Conservation (phyloP, 805 yeast species). For the Zygoascus ofunaensis region DNA sequence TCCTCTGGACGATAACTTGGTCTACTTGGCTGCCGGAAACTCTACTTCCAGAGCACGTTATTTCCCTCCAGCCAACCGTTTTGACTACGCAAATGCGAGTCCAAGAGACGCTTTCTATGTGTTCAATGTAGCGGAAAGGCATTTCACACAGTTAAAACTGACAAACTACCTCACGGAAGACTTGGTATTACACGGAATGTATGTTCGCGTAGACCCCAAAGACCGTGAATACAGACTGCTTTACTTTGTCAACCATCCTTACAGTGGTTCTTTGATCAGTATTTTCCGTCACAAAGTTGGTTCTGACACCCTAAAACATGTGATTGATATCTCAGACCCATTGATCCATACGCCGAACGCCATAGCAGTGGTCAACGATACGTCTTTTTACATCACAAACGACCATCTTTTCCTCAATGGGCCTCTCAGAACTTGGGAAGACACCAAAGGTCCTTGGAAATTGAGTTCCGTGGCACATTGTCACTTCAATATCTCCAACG, state of each 20-base stretch:
- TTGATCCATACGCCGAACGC: slow-evolving; percentile 6
- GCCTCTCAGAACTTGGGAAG: slow-evolving; percentile 5
- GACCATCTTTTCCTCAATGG: slow-evolving; percentile 8
- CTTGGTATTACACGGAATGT: background rate
- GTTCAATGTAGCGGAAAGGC: background rate
- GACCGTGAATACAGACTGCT: background rate
- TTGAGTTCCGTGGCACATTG: slow-evolving; percentile 9
- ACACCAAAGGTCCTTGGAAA: slow-evolving; percentile 9
- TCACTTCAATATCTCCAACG: background rate
- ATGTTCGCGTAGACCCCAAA: background rate
- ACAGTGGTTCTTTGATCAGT: slow-evolving; percentile 3
- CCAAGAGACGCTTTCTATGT: background rate
- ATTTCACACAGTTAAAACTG: background rate
- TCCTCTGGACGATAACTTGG: background rate
- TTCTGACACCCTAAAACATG: background rate
- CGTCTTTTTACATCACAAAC: slow-evolving; percentile 8
- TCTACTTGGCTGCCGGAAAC: background rate
- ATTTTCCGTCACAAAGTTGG: slow-evolving; percentile 7
- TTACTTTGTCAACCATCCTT: slow-evolving; percentile 6
- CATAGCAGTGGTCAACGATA: slow-evolving; percentile 3
- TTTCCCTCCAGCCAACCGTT: slow-evolving; percentile 1
- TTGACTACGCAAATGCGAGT: background rate
- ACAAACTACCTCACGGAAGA: background rate
- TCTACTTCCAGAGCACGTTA: background rate
- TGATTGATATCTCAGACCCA: slow-evolving; percentile 4